Conservation (phyloP, 257 asterid genomes). For the Ballota nigra region DNA sequence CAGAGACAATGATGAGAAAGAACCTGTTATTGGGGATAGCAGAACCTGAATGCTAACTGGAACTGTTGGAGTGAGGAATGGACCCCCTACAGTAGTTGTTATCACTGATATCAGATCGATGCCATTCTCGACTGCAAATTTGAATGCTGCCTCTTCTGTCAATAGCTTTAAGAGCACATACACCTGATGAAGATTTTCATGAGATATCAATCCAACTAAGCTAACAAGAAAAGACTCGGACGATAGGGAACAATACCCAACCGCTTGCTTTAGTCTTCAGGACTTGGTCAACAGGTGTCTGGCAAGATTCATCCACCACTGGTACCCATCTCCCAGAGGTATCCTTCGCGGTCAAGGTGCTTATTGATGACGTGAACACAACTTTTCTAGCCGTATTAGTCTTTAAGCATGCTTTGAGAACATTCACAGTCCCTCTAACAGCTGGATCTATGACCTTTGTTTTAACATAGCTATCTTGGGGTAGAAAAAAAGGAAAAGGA, state of each 20-base stretch:
- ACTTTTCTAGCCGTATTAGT: slow-evolving; percentile 44
- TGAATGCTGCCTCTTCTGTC: slow-evolving; percentile 74
- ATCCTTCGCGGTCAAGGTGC: slow-evolving; percentile 82
- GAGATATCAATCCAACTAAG: background rate
- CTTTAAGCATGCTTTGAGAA: slow-evolving; percentile 67
- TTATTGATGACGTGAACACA: slow-evolving; percentile 74
- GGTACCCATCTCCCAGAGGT: slow-evolving; percentile 49
- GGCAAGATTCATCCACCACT: slow-evolving; percentile 73
- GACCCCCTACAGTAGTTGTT: slow-evolving; percentile 77
- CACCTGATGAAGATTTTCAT: slow-evolving; percentile 37
- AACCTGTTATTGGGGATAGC: slow-evolving; percentile 79
- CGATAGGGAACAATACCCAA: slow-evolving; percentile 48
- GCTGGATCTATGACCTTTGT: slow-evolving; percentile 61
- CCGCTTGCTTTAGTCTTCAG: slow-evolving; percentile 71
- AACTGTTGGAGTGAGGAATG: slow-evolving; percentile 68
- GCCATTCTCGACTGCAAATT: slow-evolving; percentile 60
- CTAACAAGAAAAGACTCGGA: background rate
- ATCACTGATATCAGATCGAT: slow-evolving; percentile 66
- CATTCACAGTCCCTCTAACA: slow-evolving; percentile 57
- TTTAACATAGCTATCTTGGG: slow-evolving; percentile 49
- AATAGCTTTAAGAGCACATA: slow-evolving; percentile 62
- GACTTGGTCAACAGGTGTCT: slow-evolving; percentile 40
- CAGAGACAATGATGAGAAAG: background rate
- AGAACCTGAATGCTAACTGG: slow-evolving; percentile 75
- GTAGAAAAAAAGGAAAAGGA: background rate